phyloP scores from a whole-genome alignment of 257 asterid genomes.

The Solanum medicagineum region DNA sequence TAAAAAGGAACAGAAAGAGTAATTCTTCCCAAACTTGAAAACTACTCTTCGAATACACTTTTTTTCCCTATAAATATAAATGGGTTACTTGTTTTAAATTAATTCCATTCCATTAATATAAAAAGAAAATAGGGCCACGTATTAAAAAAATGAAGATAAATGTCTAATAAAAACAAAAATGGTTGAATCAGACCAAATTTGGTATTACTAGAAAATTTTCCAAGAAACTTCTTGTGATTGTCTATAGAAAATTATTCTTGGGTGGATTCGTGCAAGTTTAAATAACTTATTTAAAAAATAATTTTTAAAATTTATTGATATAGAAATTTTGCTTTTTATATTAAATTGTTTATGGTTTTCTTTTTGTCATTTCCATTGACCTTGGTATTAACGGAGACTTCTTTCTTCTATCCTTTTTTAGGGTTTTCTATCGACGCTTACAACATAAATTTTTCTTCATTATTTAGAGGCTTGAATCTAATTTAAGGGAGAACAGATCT shows the following conservation, averaged over 20 bases:
- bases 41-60: neutral
- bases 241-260: neutral
- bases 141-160: neutral
- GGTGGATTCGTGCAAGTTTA: neutral
- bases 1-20: too few species aligned
- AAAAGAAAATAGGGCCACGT: neutral
- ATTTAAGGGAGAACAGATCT: neutral
- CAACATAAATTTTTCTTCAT: neutral
- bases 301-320: neutral
- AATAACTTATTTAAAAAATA: neutral
- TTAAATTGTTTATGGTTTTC: neutral
- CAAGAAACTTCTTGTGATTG: constrained; percentile 2
- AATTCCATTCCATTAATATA: neutral
- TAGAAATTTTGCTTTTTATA: neutral
- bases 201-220: neutral
- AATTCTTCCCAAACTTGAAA: neutral
- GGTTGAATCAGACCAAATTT: neutral
- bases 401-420: neutral
- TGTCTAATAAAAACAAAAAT: neutral
- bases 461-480: neutral
- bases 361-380: neutral
- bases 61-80: neutral
- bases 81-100: neutral
- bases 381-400: neutral
- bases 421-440: neutral